Evolutionary conservation across 208 protist species (phyloP).

Genomic region (Leishmania braziliensis): DNA sequence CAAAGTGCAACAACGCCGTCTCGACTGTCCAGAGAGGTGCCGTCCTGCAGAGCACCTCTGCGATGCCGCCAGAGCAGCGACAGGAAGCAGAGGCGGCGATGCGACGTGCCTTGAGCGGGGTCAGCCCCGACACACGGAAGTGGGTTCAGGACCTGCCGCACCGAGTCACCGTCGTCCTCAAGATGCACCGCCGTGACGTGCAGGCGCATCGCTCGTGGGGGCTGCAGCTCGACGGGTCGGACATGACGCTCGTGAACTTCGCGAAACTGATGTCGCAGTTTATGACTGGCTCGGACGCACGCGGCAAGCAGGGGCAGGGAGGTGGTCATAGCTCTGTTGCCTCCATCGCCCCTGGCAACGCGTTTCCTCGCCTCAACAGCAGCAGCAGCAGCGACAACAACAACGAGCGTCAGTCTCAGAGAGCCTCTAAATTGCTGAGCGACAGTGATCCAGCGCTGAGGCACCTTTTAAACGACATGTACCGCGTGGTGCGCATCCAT

Average conservation of each 20-base stretch:
- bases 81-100: slow-evolving; percentile 9
- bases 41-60: slow-evolving; percentile 20
- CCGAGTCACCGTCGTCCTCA: slow-evolving; percentile 35
- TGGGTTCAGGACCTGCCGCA: slow-evolving; percentile 41
- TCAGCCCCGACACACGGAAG: slow-evolving; percentile 17
- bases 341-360: slow-evolving; percentile 21
- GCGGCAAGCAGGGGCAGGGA: not conserved
- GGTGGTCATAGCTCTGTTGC: slow-evolving; percentile 4
- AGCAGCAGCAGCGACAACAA: slow-evolving; percentile 2
- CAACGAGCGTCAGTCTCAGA: not conserved
- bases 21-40: slow-evolving; percentile 2
- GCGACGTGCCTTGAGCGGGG: slow-evolving; percentile 16
- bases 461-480: slow-evolving; percentile 36
- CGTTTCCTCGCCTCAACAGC: slow-evolving; percentile 24
- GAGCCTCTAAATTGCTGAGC: slow-evolving; percentile 13
- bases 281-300: slow-evolving; percentile 15
- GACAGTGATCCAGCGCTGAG: slow-evolving; percentile 24
- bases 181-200: slow-evolving; percentile 16
- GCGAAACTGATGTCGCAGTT: slow-evolving; percentile 32
- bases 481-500: slow-evolving; percentile 40
- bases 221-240: slow-evolving; percentile 32
- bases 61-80: not conserved
- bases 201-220: slow-evolving; percentile 40
- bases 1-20: not conserved
- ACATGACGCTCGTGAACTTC: slow-evolving; percentile 56